phyloP scores from a whole-genome alignment of 1,139 yeast genomes.

The Diutina scorzettiae region DNA sequence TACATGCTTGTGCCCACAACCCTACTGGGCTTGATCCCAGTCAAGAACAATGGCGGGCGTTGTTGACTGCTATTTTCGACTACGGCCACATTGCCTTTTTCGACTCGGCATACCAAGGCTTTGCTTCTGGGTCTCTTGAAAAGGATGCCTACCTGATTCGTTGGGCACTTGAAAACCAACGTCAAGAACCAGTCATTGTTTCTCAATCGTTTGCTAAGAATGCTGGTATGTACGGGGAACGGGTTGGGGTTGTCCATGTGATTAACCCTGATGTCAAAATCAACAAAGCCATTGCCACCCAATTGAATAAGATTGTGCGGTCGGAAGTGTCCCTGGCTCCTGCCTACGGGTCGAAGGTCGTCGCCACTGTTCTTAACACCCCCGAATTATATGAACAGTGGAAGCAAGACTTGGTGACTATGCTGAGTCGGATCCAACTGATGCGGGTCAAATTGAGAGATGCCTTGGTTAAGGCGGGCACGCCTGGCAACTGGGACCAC shows the following conservation, averaged over 20 bases:
- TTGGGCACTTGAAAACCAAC: slow-evolving; percentile 46
- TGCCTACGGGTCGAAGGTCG: slow-evolving; percentile 91
- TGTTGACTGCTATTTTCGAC: slow-evolving; percentile 28
- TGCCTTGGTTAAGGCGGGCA: slow-evolving; percentile 37
- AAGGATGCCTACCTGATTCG: slow-evolving; percentile 84
- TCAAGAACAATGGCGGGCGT: slow-evolving; percentile 28
- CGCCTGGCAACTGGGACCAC: slow-evolving; percentile 92
- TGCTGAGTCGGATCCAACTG: slow-evolving; percentile 73
- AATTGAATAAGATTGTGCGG: slow-evolving; percentile 66
- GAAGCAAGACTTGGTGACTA: slow-evolving; percentile 74
- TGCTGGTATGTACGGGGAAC: slow-evolving; percentile 96
- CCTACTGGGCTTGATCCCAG: slow-evolving; percentile 41
- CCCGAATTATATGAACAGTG: slow-evolving; percentile 63
- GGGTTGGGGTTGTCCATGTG: slow-evolving; percentile 86
- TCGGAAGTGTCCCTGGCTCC: slow-evolving; percentile 92
- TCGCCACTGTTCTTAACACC: slow-evolving; percentile 59
- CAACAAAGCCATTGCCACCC: slow-evolving; percentile 52
- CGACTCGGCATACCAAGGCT: slow-evolving; percentile 47
- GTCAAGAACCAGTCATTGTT: slow-evolving; percentile 44
- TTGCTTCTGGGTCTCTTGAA: slow-evolving; percentile 80
- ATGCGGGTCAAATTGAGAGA: slow-evolving; percentile 65
- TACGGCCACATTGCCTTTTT: slow-evolving; percentile 30
- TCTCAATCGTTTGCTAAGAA: slow-evolving; percentile 98
- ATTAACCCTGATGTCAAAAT: slow-evolving; percentile 21
- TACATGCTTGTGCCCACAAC: slow-evolving; percentile 41